These are phyloP conservation scores for Posidonia australis DNA, from an alignment of 106 monocot species.

Conservation along the genomic window DNA sequence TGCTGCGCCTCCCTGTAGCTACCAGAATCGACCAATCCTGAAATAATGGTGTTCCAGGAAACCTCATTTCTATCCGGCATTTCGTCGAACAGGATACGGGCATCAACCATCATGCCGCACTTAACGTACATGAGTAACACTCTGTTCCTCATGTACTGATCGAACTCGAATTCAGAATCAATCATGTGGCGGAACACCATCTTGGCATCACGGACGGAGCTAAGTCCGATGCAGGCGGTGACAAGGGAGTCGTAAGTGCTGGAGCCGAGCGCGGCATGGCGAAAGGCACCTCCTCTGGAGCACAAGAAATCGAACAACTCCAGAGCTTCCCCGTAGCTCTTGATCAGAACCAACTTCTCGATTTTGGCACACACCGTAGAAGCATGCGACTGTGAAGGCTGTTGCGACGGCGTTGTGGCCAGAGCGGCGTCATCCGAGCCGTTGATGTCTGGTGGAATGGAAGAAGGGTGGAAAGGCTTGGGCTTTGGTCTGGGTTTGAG, in stretches of 20 bases:
- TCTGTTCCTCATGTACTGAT: slow-evolving; percentile 60
- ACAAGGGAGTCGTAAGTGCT: slow-evolving; percentile 58
- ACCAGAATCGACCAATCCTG: slow-evolving; percentile 41
- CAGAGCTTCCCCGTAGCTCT: slow-evolving; percentile 53
- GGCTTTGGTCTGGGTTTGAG: slow-evolving; percentile 11
- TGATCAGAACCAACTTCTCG: slow-evolving; percentile 48
- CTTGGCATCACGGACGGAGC: slow-evolving; percentile 33
- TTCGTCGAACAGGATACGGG: slow-evolving; percentile 53
- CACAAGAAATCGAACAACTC: slow-evolving; percentile 67
- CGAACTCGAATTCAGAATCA: slow-evolving; percentile 38
- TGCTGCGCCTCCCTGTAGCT: slow-evolving; percentile 41
- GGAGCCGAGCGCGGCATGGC: slow-evolving; percentile 1
- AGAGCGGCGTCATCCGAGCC: background rate
- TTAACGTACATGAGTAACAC: slow-evolving; percentile 53
- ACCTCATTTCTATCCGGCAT: slow-evolving; percentile 44
- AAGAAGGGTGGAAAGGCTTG: background rate
- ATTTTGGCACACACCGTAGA: slow-evolving; percentile 31
- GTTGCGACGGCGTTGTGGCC: background rate
- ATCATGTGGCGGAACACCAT: slow-evolving; percentile 44
- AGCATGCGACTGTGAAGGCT: background rate
- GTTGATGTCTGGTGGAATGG: background rate
- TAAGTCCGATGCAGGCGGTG: slow-evolving; percentile 38
- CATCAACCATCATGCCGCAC: slow-evolving; percentile 56
- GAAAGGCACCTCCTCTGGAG: slow-evolving; percentile 5
- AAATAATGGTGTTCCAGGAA: slow-evolving; percentile 61